Percentiles rank a stretch among this genome's conserved stretches.
These are phyloP conservation scores for Zizania latifolia DNA, from an alignment of 176 grass and related monocot genomes.

Conservation along the genomic window DNA sequence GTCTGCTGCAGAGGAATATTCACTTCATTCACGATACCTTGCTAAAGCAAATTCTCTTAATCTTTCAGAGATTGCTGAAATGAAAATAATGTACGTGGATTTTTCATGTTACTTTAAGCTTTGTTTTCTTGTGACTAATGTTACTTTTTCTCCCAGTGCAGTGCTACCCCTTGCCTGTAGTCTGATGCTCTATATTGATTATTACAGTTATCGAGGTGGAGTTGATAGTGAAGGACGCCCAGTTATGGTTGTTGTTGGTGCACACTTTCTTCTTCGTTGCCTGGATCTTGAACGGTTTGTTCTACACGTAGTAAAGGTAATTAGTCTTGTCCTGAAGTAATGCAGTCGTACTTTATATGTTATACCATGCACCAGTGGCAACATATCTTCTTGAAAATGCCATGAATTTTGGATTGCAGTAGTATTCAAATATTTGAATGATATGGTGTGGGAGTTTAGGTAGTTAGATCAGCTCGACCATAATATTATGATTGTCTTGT, in stretches of 20 bases:
- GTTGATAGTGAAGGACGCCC: slow-evolving; percentile 81
- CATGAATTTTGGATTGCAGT: neutral
- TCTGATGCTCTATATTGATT: slow-evolving; percentile 20
- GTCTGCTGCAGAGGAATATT: slow-evolving; percentile 94
- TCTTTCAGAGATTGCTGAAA: slow-evolving; percentile 97
- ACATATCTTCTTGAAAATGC: slow-evolving; percentile 3
- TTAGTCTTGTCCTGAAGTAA: neutral
- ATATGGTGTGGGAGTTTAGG: neutral
- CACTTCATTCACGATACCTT: slow-evolving; percentile 95
- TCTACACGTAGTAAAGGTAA: slow-evolving; percentile 91
- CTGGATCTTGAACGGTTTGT: slow-evolving; percentile 93
- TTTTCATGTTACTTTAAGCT: neutral
- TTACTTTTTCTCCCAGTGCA: neutral
- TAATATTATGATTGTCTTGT: neutral
- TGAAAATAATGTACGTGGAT: slow-evolving; percentile 90
- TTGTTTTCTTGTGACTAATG: slow-evolving; percentile 9
- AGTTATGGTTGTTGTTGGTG: slow-evolving; percentile 92
- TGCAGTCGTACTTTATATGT: neutral
- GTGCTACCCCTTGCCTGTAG: neutral
- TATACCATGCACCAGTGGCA: neutral
- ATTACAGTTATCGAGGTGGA: slow-evolving; percentile 74
- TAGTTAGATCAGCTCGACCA: neutral
- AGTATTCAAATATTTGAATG: neutral
- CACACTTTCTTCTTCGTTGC: slow-evolving; percentile 94
- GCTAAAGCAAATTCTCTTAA: slow-evolving; percentile 96